A percentile compares a stretch with the other conserved stretches of the same genome.
Evolutionary conservation across 495 filamentous ascomycete species (phyloP).

Genomic region (Xylaria telfairii): DNA sequence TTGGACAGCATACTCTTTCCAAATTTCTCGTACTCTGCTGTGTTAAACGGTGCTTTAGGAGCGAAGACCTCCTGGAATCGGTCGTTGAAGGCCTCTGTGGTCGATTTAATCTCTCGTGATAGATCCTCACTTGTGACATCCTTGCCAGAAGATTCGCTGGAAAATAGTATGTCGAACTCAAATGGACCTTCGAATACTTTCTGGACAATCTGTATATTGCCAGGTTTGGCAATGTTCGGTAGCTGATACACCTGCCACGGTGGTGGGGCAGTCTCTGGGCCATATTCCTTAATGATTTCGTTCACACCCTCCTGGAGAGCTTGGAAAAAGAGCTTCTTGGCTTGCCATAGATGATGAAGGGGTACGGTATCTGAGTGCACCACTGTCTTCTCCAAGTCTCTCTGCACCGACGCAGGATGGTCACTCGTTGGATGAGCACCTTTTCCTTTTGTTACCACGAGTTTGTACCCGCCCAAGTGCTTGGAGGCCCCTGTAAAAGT

Average conservation of each 20-base stretch:
- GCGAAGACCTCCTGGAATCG: conserved; percentile 76
- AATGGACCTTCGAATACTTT: conserved; percentile 91
- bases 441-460: conserved; percentile 77
- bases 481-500: conserved; percentile 74
- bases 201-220: conserved; percentile 89
- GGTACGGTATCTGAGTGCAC: conserved; percentile 75
- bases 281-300: conserved; percentile 66
- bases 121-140: conserved; percentile 66
- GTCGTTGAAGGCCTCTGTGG: conserved; percentile 70
- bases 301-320: conserved; percentile 81
- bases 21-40: conserved; percentile 76
- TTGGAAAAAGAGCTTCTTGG: conserved; percentile 78
- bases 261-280: conserved; percentile 75
- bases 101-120: conserved; percentile 68
- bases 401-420: conserved; percentile 61
- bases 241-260: conserved; percentile 87
- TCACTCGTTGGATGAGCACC: conserved; percentile 67
- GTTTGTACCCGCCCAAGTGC: conserved; percentile 82
- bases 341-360: conserved; percentile 80
- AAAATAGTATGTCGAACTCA: conserved; percentile 93
- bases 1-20: conserved; percentile 92
- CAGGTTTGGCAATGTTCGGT: conserved; percentile 66
- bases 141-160: conserved; percentile 74
- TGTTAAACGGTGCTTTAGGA: conserved; percentile 76
- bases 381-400: conserved; percentile 75